Evolutionary conservation across 1,284 basidiomycete genomes (phyloP), one percentile per base, ranked within the genome.

Genomic region (Apiotrichum gamsii): DNA sequence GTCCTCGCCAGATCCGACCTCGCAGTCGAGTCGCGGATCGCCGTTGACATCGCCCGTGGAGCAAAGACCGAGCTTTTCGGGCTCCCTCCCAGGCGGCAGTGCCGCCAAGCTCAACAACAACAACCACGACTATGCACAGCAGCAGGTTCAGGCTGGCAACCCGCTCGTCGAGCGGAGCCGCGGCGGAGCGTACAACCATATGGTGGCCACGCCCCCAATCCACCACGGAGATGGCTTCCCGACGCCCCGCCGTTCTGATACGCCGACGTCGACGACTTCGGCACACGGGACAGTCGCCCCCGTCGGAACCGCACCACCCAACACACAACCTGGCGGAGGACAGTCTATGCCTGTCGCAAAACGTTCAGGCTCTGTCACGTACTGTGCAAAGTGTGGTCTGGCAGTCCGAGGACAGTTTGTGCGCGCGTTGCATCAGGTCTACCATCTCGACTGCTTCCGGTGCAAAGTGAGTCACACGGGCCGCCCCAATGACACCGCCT

Each of bases 371-470:
- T 51, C 52, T 11, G 41, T 48, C 18, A 64, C 68, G 9, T 59
- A 56, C 33, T 74, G 72, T 42, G 72, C 70, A 28, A 63, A 65
- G 28, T 74, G 72, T 49, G 61, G 58, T 6, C 62, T 65, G n/a
- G 57, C 61, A 5, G 70, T 74, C 21, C 65, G 67, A 29, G 93
- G 93, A 13, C 91, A 94, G 53, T 97, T 97, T 72, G 95, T 99
- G 18, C 81, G 95, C 49, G 95, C 95, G 0, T 78, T 99, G 46
- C 87, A 89, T 45, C 86, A 90, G 8, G 90, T 97, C 30, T 98
- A 87, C 69, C 94, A 98, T 72, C 73, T 97, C 25, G 87, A 90
- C 59, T 98, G 94, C 76, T 98, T 98, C 80, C 87, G 89, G 61
- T 98, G 94, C 78, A 81, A 87, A 79, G 90, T 91, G 59, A 60